Evolutionary conservation across 169 alveolate species (phyloP).

Genomic region (Eimeria maxima): DNA sequence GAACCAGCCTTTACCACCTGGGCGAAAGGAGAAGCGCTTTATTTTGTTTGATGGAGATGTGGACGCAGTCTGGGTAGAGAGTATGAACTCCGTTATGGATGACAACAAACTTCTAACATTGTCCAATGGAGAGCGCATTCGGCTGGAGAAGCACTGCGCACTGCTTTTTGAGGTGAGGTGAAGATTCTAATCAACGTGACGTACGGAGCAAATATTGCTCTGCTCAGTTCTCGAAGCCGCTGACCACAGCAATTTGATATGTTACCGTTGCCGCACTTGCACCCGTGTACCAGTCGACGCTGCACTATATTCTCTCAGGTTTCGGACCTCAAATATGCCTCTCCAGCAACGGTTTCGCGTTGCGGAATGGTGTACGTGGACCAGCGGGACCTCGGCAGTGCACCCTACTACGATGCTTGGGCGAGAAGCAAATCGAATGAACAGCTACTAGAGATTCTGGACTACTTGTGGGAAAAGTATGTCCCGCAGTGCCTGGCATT

Average conservation of each 20-base stretch:
- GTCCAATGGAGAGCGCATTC: constrained; percentile 97
- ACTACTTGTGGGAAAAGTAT: constrained; percentile 91
- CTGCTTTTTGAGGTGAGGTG: constrained; percentile 94
- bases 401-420: constrained; percentile 96
- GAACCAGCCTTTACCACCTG: constrained; percentile 94
- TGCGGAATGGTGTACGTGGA: constrained; percentile 98
- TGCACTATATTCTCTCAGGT: constrained; percentile 83
- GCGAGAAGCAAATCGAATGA: constrained; percentile 88
- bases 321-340: constrained; percentile 97
- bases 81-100: constrained; percentile 98
- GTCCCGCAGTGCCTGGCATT: constrained; percentile 91
- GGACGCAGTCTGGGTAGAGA: constrained; percentile 99
- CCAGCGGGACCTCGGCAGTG: constrained; percentile 96
- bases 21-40: constrained; percentile 94
- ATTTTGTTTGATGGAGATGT: constrained; percentile 98
- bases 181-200: neutral
- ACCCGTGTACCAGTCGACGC: neutral
- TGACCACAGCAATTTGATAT: neutral
- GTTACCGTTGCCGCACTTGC: neutral
- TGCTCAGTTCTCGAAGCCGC: neutral
- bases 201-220: neutral
- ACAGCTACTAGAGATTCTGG: constrained; percentile 87
- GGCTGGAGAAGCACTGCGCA: constrained; percentile 96
- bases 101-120: constrained; percentile 98
- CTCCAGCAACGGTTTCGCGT: constrained; percentile 99